A percentile compares a stretch with the other conserved stretches of the same genome.
phyloP scores from a whole-genome alignment of 768 basidiomycete genomes.

The Trametes villosa region DNA sequence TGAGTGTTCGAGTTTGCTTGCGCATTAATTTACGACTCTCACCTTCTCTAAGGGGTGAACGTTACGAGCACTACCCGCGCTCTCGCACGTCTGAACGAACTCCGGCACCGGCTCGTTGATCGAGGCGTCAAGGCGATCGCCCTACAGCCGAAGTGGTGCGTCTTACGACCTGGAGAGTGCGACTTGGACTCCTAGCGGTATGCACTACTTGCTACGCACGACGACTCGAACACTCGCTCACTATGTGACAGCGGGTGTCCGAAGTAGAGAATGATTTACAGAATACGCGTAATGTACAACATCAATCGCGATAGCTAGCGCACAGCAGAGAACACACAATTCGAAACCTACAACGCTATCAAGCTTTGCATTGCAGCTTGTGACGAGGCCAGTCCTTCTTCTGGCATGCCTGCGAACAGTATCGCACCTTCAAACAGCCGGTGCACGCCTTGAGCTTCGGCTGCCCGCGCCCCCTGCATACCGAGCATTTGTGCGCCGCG shows the following conservation, averaged over 20 bases:
- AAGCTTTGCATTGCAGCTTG: slow-evolving; percentile 40
- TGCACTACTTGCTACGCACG: background rate
- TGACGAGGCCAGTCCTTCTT: slow-evolving; percentile 51
- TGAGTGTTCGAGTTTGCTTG: slow-evolving; percentile 3
- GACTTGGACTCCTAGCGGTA: slow-evolving; percentile 42
- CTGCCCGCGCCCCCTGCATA: slow-evolving; percentile 38
- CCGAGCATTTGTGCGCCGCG: slow-evolving; percentile 30
- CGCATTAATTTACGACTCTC: slow-evolving; percentile 21
- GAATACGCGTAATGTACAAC: background rate
- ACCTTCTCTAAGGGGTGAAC: slow-evolving; percentile 13
- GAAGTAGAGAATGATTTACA: no score
- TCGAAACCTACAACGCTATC: no score
- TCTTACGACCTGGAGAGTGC: slow-evolving; percentile 60
- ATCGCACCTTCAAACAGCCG: slow-evolving; percentile 43
- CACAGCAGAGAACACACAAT: background rate
- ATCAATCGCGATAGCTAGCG: background rate
- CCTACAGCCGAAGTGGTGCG: slow-evolving; percentile 77
- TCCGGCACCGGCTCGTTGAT: slow-evolving; percentile 61
- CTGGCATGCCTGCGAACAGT: slow-evolving; percentile 52
- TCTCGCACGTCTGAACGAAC: slow-evolving; percentile 66
- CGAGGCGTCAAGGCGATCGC: slow-evolving; percentile 63
- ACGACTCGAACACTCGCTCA: no score
- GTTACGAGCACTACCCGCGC: slow-evolving; percentile 41
- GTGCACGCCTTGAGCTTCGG: slow-evolving; percentile 40
- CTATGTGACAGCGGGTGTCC: no score